Conservation (phyloP, 495 filamentous ascomycete species). For the Patellaria atrata region DNA sequence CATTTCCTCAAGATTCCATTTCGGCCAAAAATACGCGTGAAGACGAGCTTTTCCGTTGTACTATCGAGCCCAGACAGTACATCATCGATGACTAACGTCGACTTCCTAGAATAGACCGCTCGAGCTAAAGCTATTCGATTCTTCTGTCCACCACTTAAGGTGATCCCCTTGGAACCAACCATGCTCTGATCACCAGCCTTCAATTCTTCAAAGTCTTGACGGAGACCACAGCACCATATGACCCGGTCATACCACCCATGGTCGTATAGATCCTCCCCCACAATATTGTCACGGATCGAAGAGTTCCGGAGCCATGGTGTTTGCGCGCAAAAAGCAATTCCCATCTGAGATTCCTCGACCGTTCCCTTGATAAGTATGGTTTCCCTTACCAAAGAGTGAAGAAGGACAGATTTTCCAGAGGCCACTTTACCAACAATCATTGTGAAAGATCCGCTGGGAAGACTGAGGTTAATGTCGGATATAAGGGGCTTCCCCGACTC, state of each 20-base stretch:
- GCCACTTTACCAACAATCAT: constrained; percentile 13
- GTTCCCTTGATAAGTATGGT: constrained; percentile 1
- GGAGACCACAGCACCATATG: constrained; percentile 8
- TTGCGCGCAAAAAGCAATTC: constrained; percentile 15
- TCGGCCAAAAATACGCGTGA: constrained; percentile 28
- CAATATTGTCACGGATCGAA: constrained; percentile 15
- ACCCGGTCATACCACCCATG: constrained; percentile 10
- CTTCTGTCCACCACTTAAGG: constrained; percentile 16
- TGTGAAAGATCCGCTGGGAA: constrained; percentile 5
- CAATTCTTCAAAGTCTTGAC: constrained; percentile 8
- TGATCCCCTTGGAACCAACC: constrained; percentile 12
- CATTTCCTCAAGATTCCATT: constrained; percentile 26
- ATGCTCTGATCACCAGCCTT: constrained; percentile 10
- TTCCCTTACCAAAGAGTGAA: constrained; percentile 13
- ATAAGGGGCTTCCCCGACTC: constrained; percentile 6
- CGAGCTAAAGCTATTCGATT: constrained; percentile 23
- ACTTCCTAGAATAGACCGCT: constrained; percentile 23
- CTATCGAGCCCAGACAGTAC: constrained; percentile 28
- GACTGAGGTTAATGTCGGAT: constrained; percentile 3
- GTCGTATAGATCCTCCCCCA: constrained; percentile 8
- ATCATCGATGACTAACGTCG: constrained; percentile 28
- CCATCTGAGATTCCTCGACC: background rate
- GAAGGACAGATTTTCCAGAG: constrained; percentile 15
- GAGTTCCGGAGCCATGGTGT: constrained; percentile 17
- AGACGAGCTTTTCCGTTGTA: constrained; percentile 27